These are phyloP conservation scores for Colletotrichum paranaense DNA, from an alignment of 2,329 filamentous ascomycete genomes.

Conservation along the genomic window DNA sequence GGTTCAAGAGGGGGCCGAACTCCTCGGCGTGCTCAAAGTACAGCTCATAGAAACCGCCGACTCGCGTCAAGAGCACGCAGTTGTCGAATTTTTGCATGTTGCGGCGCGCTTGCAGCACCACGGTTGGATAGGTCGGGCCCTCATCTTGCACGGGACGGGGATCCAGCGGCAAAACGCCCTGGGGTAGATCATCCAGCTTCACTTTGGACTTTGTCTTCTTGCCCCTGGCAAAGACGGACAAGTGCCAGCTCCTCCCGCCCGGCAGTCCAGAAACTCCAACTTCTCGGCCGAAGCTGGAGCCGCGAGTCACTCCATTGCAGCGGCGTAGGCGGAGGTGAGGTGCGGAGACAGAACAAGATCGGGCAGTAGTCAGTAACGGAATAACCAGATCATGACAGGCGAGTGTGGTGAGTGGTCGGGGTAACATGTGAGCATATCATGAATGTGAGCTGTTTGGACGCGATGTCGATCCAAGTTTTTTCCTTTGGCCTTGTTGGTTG, in stretches of 20 bases:
- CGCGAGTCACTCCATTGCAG: constrained; percentile 7
- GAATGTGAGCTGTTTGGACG: constrained; percentile 30
- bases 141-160: constrained; percentile 56
- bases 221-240: constrained; percentile 48
- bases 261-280: constrained; percentile 1
- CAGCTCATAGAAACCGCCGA: constrained; percentile 96
- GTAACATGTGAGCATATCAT: constrained; percentile 36
- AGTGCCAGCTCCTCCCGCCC: constrained; percentile 1
- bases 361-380: constrained; percentile 6
- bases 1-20: constrained; percentile 83
- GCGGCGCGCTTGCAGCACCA: constrained; percentile 85
- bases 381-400: constrained; percentile 29
- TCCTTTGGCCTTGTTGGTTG: background rate
- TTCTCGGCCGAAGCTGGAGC: constrained; percentile 3
- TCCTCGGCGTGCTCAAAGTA: constrained; percentile 97
- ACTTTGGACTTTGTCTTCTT: constrained; percentile 67
- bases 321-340: constrained; percentile 24
- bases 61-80: constrained; percentile 90
- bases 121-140: constrained; percentile 79
- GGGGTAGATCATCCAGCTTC: constrained; percentile 67
- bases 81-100: constrained; percentile 93
- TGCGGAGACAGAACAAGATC: constrained; percentile 10
- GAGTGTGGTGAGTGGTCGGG: constrained; percentile 31
- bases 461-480: constrained; percentile 10
- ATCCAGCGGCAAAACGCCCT: constrained; percentile 57